These are phyloP conservation scores for Aspergillus japonicus DNA, from an alignment of 2,329 filamentous ascomycete species.

Conservation along the genomic window DNA sequence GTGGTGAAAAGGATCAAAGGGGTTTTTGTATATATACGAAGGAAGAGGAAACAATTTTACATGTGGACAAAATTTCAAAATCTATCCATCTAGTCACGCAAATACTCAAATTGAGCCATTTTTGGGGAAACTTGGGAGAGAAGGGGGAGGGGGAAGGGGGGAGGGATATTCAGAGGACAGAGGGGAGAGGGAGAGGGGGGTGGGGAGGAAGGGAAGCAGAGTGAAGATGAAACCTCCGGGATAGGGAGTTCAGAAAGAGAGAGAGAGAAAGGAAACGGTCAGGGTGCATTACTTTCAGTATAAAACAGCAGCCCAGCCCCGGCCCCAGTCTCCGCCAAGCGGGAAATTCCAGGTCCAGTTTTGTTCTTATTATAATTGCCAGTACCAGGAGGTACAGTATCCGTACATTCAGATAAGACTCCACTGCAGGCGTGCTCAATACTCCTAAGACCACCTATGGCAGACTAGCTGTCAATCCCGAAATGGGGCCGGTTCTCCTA, in stretches of 20 bases:
- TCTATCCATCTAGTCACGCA: not conserved
- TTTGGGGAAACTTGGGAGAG: not conserved
- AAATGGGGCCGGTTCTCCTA: not conserved
- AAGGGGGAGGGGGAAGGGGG: not conserved
- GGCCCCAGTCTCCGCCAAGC: not conserved
- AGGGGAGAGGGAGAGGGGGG: not conserved
- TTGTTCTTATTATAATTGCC: not conserved
- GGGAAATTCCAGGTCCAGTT: not conserved
- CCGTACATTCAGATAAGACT: not conserved
- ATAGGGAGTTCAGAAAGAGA: not conserved
- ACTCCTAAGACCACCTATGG: not conserved
- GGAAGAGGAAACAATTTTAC: not conserved
- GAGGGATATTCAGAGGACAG: not conserved
- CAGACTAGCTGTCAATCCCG: not conserved
- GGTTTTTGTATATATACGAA: not conserved
- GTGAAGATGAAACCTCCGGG: not conserved
- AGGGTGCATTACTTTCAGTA: not conserved
- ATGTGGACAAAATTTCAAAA: not conserved
- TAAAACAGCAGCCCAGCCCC: not conserved
- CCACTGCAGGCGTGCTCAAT: not conserved
- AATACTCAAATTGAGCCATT: not conserved
- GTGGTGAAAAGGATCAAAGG: too few species aligned
- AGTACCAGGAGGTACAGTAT: not conserved
- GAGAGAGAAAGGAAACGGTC: not conserved
- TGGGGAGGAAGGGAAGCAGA: not conserved